A percentile compares a stretch with the other conserved stretches of the same genome.
Evolutionary conservation across 768 basidiomycete genomes (phyloP).

Genomic region (Steccherinum ochraceum): DNA sequence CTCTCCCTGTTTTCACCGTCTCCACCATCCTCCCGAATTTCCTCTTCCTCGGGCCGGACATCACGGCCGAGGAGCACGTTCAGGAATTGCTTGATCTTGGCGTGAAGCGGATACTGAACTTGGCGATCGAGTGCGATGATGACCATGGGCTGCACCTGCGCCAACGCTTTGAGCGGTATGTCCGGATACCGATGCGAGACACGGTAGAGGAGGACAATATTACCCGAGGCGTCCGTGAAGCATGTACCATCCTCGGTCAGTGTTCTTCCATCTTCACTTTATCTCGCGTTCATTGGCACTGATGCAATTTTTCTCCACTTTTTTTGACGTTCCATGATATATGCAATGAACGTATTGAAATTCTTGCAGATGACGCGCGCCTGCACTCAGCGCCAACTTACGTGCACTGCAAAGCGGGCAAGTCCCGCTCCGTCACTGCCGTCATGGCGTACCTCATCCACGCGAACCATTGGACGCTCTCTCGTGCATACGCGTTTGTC

Average conservation of each 20-base stretch:
- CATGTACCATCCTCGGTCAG: constrained; percentile 83
- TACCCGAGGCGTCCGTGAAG: constrained; percentile 71
- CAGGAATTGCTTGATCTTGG: constrained; percentile 67
- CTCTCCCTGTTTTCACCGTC: constrained; percentile 66
- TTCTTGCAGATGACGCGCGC: constrained; percentile 73
- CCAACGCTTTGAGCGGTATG: constrained; percentile 75
- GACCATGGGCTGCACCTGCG: constrained; percentile 65
- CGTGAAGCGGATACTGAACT: constrained; percentile 84
- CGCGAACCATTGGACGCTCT: constrained; percentile 94
- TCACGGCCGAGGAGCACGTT: constrained; percentile 68
- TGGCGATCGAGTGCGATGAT: constrained; percentile 87
- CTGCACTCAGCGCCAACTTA: constrained; percentile 86
- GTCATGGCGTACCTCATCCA: constrained; percentile 98
- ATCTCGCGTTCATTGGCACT: background rate
- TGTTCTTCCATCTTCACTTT: constrained; percentile 11
- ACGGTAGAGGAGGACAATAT: constrained; percentile 94
- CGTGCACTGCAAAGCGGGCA: constrained; percentile 95
- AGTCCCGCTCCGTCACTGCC: constrained; percentile 92
- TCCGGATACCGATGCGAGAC: constrained; percentile 89
- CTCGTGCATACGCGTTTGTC: constrained; percentile 87
- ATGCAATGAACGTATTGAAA: too few species aligned
- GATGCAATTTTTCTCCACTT: background rate
- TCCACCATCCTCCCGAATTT: constrained; percentile 91
- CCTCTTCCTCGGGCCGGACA: constrained; percentile 87
- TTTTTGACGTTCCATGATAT: too few species aligned